Evolutionary conservation across 352 stramenopile species (phyloP).

Genomic region (Phytophthora pistaciae): DNA sequence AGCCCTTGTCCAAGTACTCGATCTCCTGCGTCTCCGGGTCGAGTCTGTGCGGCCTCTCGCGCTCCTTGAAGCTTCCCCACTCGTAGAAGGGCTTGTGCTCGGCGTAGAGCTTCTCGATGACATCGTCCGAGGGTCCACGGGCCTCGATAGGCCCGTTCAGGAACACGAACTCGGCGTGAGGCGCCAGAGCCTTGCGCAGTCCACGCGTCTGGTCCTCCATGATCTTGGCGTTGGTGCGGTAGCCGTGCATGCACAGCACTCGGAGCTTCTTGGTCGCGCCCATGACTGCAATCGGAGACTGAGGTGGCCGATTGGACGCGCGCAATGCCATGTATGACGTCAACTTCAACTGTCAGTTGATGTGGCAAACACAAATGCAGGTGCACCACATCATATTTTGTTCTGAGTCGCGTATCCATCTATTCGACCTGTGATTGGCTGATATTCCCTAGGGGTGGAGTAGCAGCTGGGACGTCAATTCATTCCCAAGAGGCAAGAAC

Average conservation of each 20-base stretch:
- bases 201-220: conserved; percentile 63
- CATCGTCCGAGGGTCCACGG: conserved; percentile 48
- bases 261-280: conserved; percentile 43
- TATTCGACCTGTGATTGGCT: conserved; percentile 13
- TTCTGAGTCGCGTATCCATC: conserved; percentile 12
- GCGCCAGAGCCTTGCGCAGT: conserved; percentile 49
- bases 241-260: conserved; percentile 73
- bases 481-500: conserved; percentile 12
- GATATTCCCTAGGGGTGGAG: conserved; percentile 22
- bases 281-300: conserved; percentile 21
- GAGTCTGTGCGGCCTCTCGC: conserved; percentile 28
- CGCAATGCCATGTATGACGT: conserved; percentile 17
- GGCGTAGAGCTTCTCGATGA: conserved; percentile 55
- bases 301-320: background rate
- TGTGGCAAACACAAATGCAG: background rate
- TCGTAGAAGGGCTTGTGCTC: conserved; percentile 62
- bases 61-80: conserved; percentile 43
- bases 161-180: conserved; percentile 65
- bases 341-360: conserved; percentile 20
- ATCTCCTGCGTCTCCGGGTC: conserved; percentile 33
- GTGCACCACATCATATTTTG: conserved; percentile 11
- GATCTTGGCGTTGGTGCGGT: conserved; percentile 59
- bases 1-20: conserved; percentile 41
- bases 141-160: conserved; percentile 61
- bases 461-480: conserved; percentile 22